A percentile compares a stretch with the other conserved stretches of the same genome.
Evolutionary conservation across 225 moss, liverwort and hornwort genomes (phyloP).

Genomic region (Lunularia cruciata): DNA sequence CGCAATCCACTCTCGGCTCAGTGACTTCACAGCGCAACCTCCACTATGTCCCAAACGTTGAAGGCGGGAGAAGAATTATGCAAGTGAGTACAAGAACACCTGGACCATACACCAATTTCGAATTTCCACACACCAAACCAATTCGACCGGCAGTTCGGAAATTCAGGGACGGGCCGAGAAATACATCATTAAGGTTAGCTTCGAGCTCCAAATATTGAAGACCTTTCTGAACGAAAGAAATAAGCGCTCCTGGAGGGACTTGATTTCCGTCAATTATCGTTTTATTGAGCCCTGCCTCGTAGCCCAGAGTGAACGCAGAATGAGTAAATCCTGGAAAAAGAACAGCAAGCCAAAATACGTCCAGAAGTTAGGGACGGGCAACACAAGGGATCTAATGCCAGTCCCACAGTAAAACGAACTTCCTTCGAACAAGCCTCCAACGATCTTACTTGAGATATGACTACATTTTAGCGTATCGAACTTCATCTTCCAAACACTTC

Average conservation of each 20-base stretch:
- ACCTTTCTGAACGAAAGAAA: conserved; percentile 97
- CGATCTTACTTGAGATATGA: neutral
- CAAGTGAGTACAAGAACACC: too few species aligned
- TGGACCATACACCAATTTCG: too few species aligned
- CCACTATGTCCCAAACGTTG: too few species aligned
- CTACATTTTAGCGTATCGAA: neutral
- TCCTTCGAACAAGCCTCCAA: neutral
- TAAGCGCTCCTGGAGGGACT: conserved; percentile 91
- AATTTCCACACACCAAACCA: too few species aligned
- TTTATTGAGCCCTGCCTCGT: conserved; percentile 89
- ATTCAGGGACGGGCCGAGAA: too few species aligned
- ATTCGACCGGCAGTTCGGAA: too few species aligned
- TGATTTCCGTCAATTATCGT: conserved; percentile 79
- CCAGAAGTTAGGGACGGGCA: too few species aligned
- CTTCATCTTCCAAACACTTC: too few species aligned
- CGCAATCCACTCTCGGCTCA: too few species aligned
- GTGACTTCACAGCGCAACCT: too few species aligned
- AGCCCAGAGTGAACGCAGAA: conserved; percentile 87
- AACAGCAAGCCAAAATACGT: neutral
- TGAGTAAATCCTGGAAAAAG: conserved; percentile 70
- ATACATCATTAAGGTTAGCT: conserved; percentile 92
- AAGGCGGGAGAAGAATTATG: too few species aligned
- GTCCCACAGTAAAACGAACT: neutral
- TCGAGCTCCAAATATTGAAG: conserved; percentile 95
- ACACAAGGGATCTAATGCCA: too few species aligned